These are phyloP conservation scores for Oenanthe javanica DNA, from an alignment of 140 eudicot genomes.

Conservation along the genomic window DNA sequence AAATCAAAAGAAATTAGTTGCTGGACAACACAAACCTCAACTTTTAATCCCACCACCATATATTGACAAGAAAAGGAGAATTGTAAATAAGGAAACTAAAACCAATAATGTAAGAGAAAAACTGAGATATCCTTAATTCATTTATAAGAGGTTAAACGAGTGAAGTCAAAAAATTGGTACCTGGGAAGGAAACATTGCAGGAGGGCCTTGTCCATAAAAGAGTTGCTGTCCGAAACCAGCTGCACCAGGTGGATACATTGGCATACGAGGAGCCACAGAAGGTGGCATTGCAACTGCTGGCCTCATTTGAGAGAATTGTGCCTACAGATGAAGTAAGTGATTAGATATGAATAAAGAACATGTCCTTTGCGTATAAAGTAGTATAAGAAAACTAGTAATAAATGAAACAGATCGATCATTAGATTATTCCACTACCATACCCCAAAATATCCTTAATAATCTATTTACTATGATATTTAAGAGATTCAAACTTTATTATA, in stretches of 20 bases:
- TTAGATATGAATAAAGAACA: no score
- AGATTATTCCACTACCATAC: no score
- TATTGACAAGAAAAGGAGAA: neutral
- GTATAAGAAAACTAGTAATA: no score
- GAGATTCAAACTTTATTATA: no score
- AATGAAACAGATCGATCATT: no score
- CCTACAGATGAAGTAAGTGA: slow-evolving; percentile 31
- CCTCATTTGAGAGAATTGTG: slow-evolving; percentile 84
- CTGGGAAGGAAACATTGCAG: slow-evolving; percentile 77
- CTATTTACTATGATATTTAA: no score
- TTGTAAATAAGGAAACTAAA: neutral
- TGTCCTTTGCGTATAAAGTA: no score
- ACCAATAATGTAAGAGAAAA: neutral
- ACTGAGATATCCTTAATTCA: neutral
- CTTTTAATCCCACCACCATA: neutral
- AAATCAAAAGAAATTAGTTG: neutral
- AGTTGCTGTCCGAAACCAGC: slow-evolving; percentile 77
- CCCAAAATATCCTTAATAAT: no score
- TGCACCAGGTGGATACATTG: slow-evolving; percentile 84
- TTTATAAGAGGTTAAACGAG: neutral
- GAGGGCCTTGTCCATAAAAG: slow-evolving; percentile 81
- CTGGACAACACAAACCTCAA: neutral
- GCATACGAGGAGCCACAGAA: slow-evolving; percentile 77
- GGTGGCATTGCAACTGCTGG: slow-evolving; percentile 83
- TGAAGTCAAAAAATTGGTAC: slow-evolving; percentile 21